A percentile compares a stretch with the other conserved stretches of the same genome.
phyloP scores from a whole-genome alignment of 2,329 filamentous ascomycete genomes.

The Myriosclerotinia duriaeana region DNA sequence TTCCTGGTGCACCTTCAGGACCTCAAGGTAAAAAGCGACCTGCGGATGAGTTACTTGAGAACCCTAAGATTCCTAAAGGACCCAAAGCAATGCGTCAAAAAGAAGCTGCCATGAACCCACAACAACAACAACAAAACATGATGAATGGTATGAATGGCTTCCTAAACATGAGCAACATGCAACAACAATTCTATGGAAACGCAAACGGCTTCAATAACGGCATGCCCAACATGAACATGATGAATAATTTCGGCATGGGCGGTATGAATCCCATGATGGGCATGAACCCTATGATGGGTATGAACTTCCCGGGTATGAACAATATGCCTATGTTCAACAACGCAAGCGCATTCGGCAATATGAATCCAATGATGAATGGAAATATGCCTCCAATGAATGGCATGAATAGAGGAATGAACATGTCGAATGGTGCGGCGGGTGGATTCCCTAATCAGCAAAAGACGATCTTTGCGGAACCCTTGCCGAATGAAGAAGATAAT shows the following conservation, averaged over 20 bases:
- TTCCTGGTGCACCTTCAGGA: conserved; percentile 20
- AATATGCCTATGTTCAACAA: conserved; percentile 43
- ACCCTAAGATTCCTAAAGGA: conserved; percentile 63
- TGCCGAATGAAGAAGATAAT: conserved; percentile 72
- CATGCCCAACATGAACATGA: conserved; percentile 38
- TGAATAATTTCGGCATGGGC: conserved; percentile 41
- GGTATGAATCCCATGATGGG: conserved; percentile 45
- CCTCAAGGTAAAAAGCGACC: conserved; percentile 68
- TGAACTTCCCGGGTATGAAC: conserved; percentile 43
- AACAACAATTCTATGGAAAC: conserved; percentile 27
- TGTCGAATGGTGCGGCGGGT: conserved; percentile 40
- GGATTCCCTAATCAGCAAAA: conserved; percentile 58
- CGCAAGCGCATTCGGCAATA: conserved; percentile 29
- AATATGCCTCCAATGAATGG: conserved; percentile 39
- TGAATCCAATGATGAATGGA: conserved; percentile 39
- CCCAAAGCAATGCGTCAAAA: conserved; percentile 63
- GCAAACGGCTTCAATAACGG: conserved; percentile 32
- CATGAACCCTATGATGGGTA: conserved; percentile 42
- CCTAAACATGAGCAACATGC: conserved; percentile 36
- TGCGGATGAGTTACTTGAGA: conserved; percentile 69
- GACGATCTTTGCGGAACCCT: conserved; percentile 48
- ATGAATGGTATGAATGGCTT: conserved; percentile 46
- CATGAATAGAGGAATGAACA: conserved; percentile 39
- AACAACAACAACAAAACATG: conserved; percentile 32
- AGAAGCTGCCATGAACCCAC: conserved; percentile 43